These are phyloP conservation scores for Thermothielavioides terrestris DNA, from an alignment of 495 filamentous ascomycete genomes.

Conservation along the genomic window DNA sequence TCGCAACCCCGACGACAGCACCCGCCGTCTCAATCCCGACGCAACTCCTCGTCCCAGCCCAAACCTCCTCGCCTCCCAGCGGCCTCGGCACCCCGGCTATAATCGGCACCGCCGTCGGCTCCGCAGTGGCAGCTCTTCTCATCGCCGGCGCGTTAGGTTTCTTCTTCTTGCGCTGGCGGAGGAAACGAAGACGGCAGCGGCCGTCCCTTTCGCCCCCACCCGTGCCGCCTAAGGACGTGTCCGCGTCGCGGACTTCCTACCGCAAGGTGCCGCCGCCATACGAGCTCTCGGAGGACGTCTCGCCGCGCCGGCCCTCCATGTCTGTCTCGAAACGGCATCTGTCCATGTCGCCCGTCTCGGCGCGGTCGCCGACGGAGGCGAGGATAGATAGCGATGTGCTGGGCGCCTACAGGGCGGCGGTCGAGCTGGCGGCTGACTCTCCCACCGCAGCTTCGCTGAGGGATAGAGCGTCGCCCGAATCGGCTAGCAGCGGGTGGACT, in stretches of 20 bases:
- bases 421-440: slow-evolving; percentile 12
- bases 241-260: background rate
- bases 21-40: slow-evolving; percentile 1
- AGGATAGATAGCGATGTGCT: slow-evolving; percentile 2
- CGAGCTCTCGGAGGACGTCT: slow-evolving; percentile 15
- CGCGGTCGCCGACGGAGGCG: background rate
- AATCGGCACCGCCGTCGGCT: slow-evolving; percentile 25
- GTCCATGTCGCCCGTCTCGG: background rate
- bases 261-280: slow-evolving; percentile 10
- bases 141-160: slow-evolving; percentile 9
- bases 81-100: slow-evolving; percentile 19
- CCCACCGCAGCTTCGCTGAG: slow-evolving; percentile 7
- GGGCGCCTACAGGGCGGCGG: slow-evolving; percentile 5
- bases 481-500: slow-evolving; percentile 11
- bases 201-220: slow-evolving; percentile 6
- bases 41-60: background rate
- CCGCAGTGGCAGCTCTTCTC: slow-evolving; percentile 15
- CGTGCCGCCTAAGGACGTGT: slow-evolving; percentile 20
- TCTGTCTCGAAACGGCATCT: background rate
- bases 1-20: background rate
- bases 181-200: background rate
- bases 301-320: background rate
- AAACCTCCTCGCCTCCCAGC: background rate
- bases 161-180: slow-evolving; percentile 18
- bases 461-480: slow-evolving; percentile 4